Base-by-base conservation (phyloP, 768 basidiomycete species). In the Kockovaella imperatae region DNA sequence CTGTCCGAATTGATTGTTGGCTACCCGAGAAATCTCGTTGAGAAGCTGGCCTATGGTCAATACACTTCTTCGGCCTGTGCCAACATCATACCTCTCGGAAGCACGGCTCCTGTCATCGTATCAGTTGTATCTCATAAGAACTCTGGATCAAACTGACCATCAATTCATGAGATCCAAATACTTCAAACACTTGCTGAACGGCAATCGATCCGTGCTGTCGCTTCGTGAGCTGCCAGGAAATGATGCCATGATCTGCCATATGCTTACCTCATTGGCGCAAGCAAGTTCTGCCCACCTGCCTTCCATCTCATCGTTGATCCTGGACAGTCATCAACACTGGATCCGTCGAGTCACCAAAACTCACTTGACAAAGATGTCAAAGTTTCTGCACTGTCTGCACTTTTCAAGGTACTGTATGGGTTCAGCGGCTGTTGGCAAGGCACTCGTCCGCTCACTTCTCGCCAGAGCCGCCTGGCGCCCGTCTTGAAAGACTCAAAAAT, bases 1-100 rank as follows among this genome's bases (percentile, higher is more conserved):
- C 67, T 67, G 67, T 28, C 67, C 67, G 43, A 56, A 69, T 25
- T 62, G 64, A 28, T 62, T 62, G 50, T 69, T 69, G 21, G 64
- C 62, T 36, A 69, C 51, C 7, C 48, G 49, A 23, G 62, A 50
- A 53, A 69, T 58, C 35, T 59, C 49, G 10, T 34, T 49, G 38
- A 64, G 41, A 39, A 69, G 54, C 62, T 69, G 43, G 5, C 7
- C 2, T 23, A 10, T 17, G 11, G 28, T 52, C 47, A 59, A 35
- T 50, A 34, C n/a, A 26, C 10, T 34, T 25, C 23, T 35, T 13
- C 21, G 20, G 28, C 13, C 35, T 18, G 17, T 0, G 36, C 11
- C 13, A 11, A 45, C 18, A 20, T 24, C 56, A 29, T 17, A 59
- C 62, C 53, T 65, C 67, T 21, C 45, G 24, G 36, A 59, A 57